Conservation (phyloP, 495 filamentous ascomycete genomes). For the Aspergillus cavernicola region DNA sequence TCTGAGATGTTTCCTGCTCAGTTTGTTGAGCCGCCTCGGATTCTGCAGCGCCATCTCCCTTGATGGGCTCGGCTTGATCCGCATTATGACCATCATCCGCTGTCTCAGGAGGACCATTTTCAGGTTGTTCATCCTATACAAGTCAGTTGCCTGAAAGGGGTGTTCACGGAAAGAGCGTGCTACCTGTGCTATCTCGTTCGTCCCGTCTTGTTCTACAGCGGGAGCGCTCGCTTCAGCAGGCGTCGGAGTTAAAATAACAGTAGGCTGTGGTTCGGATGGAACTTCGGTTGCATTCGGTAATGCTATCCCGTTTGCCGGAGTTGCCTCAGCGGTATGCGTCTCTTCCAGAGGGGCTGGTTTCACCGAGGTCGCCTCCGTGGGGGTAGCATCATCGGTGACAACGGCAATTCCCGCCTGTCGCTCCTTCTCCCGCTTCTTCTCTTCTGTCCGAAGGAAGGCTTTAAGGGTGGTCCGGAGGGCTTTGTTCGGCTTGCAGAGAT, state of each 20-base stretch:
- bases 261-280: conserved; percentile 8
- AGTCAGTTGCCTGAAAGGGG: background rate
- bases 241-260: conserved; percentile 4
- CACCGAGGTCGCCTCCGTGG: conserved; percentile 20
- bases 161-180: background rate
- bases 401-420: conserved; percentile 35
- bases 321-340: conserved; percentile 5
- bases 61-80: background rate
- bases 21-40: conserved; percentile 16
- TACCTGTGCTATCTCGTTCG: conserved; percentile 21
- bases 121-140: conserved; percentile 6
- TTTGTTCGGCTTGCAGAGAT: conserved; percentile 87
- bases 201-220: conserved; percentile 11
- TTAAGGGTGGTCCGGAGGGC: conserved; percentile 81
- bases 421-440: conserved; percentile 75
- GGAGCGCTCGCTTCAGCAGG: background rate
- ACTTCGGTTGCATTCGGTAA: conserved; percentile 2
- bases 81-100: conserved; percentile 9
- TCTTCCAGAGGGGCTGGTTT: conserved; percentile 23
- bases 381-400: conserved; percentile 16
- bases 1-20: conserved; percentile 22
- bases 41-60: conserved; percentile 20
- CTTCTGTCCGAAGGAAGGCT: conserved; percentile 80
- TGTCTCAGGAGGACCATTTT: conserved; percentile 2
- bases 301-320: background rate